Base-by-base conservation (phyloP, 768 basidiomycete species). In the Mycena kentingensis region DNA sequence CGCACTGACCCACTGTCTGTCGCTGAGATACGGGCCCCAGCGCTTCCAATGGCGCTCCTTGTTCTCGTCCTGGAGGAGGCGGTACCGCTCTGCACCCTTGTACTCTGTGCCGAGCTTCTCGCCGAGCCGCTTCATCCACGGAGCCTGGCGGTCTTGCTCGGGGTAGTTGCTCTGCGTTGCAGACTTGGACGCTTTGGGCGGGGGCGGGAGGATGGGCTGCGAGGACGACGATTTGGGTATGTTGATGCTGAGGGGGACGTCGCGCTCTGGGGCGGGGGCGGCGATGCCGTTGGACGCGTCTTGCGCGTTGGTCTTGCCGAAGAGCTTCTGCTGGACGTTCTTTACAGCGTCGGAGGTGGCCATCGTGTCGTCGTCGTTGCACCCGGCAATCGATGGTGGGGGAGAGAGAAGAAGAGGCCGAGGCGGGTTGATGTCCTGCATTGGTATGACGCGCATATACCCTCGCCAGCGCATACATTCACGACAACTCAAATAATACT, bases 1-100 rank as follows among this genome's bases (percentile, higher is more conserved):
- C 48, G 16, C n/a, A 67, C 87, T 58, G 55, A 93, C 96, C 97
- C 97, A 99, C 77, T 98, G 97, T 52, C 97, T 80, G 71, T 99
- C 97, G 52, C 87, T 88, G 46, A 99, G 80, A 74, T 99, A 99
- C 15, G 97, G 97, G 18, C 97, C 97, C 96, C 96, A 98, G 62
- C 92, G 80, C 73, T 98, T 98, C 97, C 97, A 99, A 70, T 98
- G 95, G 44, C 79, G 79, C 59, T 91, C 85, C 60, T 83, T 87
- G 44, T 77, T 75, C 52, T 80, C 85, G 59, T 93, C 91, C 63
- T 98, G 89, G 43, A 84, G 72, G n/a, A 99, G 81, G 43, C 95
- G 83, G 69, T 88, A 77, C 59, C 83, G 83, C 73, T 99, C 96
- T 21, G 82, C 83, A 12, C 90, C 89, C 45, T 84, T 80, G 67